Percentiles rank a stretch among this genome's conserved stretches.
These are phyloP conservation scores for Fusarium sp. DNA, from an alignment of 2,329 filamentous ascomycete genomes.

Conservation along the genomic window DNA sequence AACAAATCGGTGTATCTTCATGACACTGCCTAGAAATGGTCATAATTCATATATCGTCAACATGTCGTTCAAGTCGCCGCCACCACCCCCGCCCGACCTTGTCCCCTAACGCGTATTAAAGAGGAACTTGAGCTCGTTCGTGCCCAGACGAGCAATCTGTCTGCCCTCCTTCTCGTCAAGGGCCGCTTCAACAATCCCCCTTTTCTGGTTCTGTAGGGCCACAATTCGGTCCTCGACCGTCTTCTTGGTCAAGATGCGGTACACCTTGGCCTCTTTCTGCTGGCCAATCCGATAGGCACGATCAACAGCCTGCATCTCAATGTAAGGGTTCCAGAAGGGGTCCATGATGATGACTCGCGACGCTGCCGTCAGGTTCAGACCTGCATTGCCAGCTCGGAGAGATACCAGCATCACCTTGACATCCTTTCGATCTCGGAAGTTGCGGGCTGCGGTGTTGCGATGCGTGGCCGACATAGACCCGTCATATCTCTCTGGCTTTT, in stretches of 20 bases:
- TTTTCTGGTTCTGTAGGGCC: conserved; percentile 81
- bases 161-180: conserved; percentile 79
- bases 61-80: background rate
- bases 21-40: background rate
- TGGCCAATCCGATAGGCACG: conserved; percentile 91
- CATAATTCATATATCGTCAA: background rate
- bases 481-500: conserved; percentile 78
- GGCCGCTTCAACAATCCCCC: conserved; percentile 79
- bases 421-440: conserved; percentile 71
- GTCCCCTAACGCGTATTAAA: conserved; percentile 55
- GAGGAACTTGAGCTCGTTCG: conserved; percentile 75
- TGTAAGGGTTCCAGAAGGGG: conserved; percentile 94
- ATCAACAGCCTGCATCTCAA: conserved; percentile 92
- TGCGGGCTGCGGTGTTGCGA: conserved; percentile 75
- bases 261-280: conserved; percentile 76
- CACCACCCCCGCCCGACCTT: background rate
- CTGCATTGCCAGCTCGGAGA: conserved; percentile 82
- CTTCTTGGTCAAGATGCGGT: conserved; percentile 78
- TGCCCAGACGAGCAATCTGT: conserved; percentile 72
- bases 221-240: conserved; percentile 93
- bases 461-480: conserved; percentile 78
- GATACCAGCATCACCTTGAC: conserved; percentile 84
- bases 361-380: conserved; percentile 85
- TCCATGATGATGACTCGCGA: conserved; percentile 91
- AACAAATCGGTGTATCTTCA: background rate